Base-by-base conservation (phyloP, 2,329 filamentous ascomycete species). In the Ramichloridium luteum region DNA sequence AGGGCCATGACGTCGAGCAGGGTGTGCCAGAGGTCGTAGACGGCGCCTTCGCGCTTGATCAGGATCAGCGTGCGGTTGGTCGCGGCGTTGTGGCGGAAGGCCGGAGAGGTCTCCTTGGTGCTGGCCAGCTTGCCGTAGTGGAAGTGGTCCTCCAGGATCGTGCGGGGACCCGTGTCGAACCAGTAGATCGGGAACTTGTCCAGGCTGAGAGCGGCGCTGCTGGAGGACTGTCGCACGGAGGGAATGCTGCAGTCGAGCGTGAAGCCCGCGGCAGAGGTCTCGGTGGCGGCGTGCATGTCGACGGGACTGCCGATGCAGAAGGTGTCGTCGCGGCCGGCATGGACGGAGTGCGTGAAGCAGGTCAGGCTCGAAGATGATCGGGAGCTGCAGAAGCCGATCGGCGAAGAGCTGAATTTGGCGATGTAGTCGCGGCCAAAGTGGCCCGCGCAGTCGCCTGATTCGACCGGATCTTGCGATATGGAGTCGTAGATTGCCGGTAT, bases 1-100 rank as follows among this genome's bases (percentile, higher is more conserved):
- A 36, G 16, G 12, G 34, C 32, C 34, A 36, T 36, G 23, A 36
- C 29, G 17, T 36, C 16, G 30, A 36, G 32, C 11, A 36, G 16
- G 5, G 22, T 16, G 14, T 36, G 34, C 34, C 34, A 36, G 11
- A 36, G 14, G 18, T 36, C 33, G 4, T 14, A 16, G 13, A 16
- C 16, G 13, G 22, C 28, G n/a, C 33, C 25, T 26, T 36, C 34
- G n/a, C 34, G 29, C 16, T 36, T 31, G 6, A 36, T 30, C 23
- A 33, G 13, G 13, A 36, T 20, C 14, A 17, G 28, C n/a, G 25
- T 22, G 8, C n/a, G n/a, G n/a, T n/a, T n/a, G n/a, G n/a, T n/a
- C n/a, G n/a, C n/a, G n/a, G n/a, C n/a, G n/a, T n/a, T n/a, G n/a
- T 27, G 25, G 17, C 16, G 22, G 3, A 16, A 10, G n/a, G n/a